Conservation (phyloP, 495 filamentous ascomycete species). For the Penicillium paradoxum region DNA sequence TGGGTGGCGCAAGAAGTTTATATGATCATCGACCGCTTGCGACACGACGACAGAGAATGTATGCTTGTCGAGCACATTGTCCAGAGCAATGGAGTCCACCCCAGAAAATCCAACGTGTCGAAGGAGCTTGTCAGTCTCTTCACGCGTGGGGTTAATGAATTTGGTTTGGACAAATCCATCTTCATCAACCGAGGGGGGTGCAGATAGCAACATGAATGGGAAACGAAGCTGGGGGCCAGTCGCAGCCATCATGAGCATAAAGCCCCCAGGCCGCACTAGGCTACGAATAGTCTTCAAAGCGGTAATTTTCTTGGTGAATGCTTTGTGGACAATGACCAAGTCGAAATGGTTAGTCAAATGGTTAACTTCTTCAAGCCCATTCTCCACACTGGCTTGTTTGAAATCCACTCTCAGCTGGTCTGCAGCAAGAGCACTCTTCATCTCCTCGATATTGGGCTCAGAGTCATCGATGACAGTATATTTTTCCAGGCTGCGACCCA, state of each 20-base stretch:
- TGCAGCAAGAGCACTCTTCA: no score
- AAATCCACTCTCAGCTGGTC: no score
- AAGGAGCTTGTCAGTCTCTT: constrained; percentile 8
- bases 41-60: constrained; percentile 23
- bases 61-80: constrained; percentile 1
- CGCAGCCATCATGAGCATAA: constrained; percentile 3
- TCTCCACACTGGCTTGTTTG: no score
- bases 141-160: not conserved
- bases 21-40: constrained; percentile 32
- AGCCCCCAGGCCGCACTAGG: constrained; percentile 50
- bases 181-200: constrained; percentile 16
- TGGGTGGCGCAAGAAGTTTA: constrained; percentile 17
- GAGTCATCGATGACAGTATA: no score
- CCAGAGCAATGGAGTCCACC: constrained; percentile 26
- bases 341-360: no score
- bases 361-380: no score
- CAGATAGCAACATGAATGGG: constrained; percentile 2
- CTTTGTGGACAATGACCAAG: no score
- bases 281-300: no score
- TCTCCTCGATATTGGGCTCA: no score
- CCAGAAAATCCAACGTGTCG: constrained; percentile 35
- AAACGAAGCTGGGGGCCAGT: constrained; percentile 12
- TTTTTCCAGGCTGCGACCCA: no score
- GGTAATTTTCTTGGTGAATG: not conserved
- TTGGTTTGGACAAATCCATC: constrained; percentile 9